Conservation (phyloP, 2,329 filamentous ascomycete species). For the Colletotrichum truncatum region DNA sequence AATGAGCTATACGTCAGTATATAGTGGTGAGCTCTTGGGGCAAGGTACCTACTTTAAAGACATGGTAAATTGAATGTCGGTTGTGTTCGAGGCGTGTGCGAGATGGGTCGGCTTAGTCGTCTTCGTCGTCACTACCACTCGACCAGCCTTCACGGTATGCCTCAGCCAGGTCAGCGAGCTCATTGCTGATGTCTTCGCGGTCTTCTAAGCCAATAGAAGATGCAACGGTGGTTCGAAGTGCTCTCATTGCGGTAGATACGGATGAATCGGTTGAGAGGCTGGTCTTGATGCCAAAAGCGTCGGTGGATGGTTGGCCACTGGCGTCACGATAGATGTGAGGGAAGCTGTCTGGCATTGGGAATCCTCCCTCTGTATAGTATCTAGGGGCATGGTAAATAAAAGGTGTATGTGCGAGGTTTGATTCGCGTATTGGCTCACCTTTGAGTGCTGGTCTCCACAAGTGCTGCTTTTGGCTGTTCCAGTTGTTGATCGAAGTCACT, state of each 20-base stretch:
- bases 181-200: constrained; percentile 83
- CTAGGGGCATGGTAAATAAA: constrained; percentile 38
- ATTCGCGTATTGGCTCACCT: constrained; percentile 10
- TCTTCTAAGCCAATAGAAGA: constrained; percentile 78
- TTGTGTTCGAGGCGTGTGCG: neutral
- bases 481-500: constrained; percentile 29
- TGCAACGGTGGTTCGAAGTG: constrained; percentile 70
- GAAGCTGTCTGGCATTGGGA: constrained; percentile 85
- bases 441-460: constrained; percentile 16
- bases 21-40: too few relatives aligned
- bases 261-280: constrained; percentile 78
- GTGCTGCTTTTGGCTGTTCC: neutral
- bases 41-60: too few relatives aligned
- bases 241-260: constrained; percentile 75
- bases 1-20: too few relatives aligned
- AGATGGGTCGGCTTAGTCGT: constrained; percentile 53
- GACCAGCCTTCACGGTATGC: constrained; percentile 91
- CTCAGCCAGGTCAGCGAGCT: constrained; percentile 83
- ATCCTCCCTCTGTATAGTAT: constrained; percentile 66
- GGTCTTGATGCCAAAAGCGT: constrained; percentile 59
- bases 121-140: constrained; percentile 76
- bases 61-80: neutral
- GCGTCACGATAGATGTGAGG: constrained; percentile 74
- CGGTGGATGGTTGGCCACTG: constrained; percentile 43
- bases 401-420: too few relatives aligned